Percentiles rank a stretch among this genome's conserved stretches.
Evolutionary conservation across 257 asterid species (phyloP).

Genomic region (Solanum gandarillasii): DNA sequence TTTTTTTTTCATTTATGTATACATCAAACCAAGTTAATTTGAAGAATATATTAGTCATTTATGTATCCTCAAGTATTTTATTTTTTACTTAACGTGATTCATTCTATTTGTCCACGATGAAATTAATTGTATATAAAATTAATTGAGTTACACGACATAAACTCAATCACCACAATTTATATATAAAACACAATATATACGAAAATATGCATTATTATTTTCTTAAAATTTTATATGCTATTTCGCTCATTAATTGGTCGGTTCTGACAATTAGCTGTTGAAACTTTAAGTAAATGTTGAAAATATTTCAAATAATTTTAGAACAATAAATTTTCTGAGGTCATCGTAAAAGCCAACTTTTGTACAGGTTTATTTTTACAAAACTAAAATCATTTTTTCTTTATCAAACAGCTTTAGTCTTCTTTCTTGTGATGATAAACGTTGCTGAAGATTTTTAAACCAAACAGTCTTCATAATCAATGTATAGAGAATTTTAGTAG

Average conservation of each 20-base stretch:
- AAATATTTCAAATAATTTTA: neutral
- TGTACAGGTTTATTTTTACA: too few relatives aligned
- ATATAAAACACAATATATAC: neutral
- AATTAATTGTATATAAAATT: neutral
- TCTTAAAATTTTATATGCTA: neutral
- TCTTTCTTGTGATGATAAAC: neutral
- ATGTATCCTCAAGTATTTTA: neutral
- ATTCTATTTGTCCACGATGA: neutral
- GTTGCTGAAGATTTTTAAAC: neutral
- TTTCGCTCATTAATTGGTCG: neutral
- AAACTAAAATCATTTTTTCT: neutral
- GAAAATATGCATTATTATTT: neutral
- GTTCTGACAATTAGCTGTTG: neutral
- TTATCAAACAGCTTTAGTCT: neutral
- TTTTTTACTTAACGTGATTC: neutral
- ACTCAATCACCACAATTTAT: neutral
- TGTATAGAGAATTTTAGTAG: accelerated
- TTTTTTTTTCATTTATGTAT: neutral
- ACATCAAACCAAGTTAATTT: neutral
- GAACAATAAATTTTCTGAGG: accelerated
- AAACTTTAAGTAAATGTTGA: neutral
- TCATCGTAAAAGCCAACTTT: too few relatives aligned
- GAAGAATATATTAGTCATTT: neutral
- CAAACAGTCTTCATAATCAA: neutral
- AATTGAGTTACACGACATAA: neutral